These are phyloP conservation scores for Penstemon eatonii DNA, from an alignment of 257 asterid genomes.

Conservation along the genomic window DNA sequence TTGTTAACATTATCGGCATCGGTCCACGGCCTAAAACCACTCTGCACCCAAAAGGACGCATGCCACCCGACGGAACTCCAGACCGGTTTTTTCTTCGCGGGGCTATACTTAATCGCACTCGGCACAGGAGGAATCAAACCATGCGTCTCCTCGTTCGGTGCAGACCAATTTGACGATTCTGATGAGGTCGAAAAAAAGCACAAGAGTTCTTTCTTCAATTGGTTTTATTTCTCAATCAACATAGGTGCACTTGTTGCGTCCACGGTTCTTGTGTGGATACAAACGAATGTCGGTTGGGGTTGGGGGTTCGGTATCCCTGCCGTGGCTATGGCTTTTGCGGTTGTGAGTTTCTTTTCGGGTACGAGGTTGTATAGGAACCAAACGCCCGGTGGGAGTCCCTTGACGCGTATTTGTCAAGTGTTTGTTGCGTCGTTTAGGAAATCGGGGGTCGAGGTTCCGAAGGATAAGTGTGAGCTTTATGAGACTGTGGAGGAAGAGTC, in stretches of 20 bases:
- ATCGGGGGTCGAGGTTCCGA: constrained; percentile 36
- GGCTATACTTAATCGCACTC: constrained; percentile 60
- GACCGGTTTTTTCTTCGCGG: constrained; percentile 45
- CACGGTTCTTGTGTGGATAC: constrained; percentile 57
- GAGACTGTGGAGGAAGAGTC: constrained; percentile 50
- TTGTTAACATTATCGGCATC: constrained; percentile 57
- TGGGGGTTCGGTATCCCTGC: constrained; percentile 83
- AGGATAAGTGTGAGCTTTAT: constrained; percentile 39
- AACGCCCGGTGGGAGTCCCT: constrained; percentile 70
- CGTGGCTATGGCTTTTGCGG: constrained; percentile 65
- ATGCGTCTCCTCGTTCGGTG: constrained; percentile 65
- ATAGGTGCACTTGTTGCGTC: constrained; percentile 69
- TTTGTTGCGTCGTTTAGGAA: constrained; percentile 55
- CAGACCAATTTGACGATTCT: constrained; percentile 66
- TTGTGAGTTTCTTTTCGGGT: constrained; percentile 59
- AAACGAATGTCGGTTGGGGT: constrained; percentile 68
- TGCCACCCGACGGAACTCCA: constrained; percentile 55
- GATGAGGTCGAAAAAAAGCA: constrained; percentile 47
- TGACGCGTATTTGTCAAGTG: constrained; percentile 59
- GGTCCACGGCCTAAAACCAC: constrained; percentile 52
- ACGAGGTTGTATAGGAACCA: constrained; percentile 54
- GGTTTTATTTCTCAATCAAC: constrained; percentile 70
- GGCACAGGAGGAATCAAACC: constrained; percentile 76
- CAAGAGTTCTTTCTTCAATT: constrained; percentile 65
- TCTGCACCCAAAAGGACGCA: constrained; percentile 29